These are phyloP conservation scores for Apocynum venetum DNA, from an alignment of 257 asterid species.

Conservation along the genomic window DNA sequence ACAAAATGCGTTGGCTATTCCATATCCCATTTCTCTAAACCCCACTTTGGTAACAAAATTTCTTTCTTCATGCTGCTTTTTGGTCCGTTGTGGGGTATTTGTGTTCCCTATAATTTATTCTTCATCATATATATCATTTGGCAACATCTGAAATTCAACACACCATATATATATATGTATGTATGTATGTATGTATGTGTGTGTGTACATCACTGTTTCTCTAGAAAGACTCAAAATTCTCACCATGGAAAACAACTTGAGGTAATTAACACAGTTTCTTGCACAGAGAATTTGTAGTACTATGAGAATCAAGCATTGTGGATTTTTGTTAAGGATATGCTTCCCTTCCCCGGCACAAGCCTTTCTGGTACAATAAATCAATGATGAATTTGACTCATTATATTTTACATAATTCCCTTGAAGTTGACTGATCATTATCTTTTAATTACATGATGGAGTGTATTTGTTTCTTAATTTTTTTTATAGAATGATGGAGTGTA, in stretches of 20 bases:
- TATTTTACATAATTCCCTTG: not conserved
- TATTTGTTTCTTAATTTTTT: too few relatives aligned
- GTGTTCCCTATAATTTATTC: constrained; percentile 6
- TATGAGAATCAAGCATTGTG: not conserved
- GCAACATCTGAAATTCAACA: too few relatives aligned
- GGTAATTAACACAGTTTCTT: too few relatives aligned
- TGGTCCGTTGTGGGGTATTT: constrained; percentile 10
- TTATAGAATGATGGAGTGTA: too few relatives aligned
- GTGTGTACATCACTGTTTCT: not conserved
- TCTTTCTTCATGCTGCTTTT: constrained; percentile 19
- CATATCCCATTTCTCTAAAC: not conserved
- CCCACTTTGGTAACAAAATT: constrained; percentile 32
- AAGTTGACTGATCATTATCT: too few relatives aligned
- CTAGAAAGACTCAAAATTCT: not conserved
- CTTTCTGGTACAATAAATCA: not conserved
- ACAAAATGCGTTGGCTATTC: constrained; percentile 17
- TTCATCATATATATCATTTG: not conserved
- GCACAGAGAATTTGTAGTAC: not conserved
- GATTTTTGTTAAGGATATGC: not conserved
- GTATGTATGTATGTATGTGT: too few relatives aligned
- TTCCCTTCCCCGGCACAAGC: not conserved
- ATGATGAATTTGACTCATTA: not conserved
- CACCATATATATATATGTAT: too few relatives aligned
- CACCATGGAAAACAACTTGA: too few relatives aligned
- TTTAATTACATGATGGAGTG: too few relatives aligned